Conservation (phyloP, 202 grass and related monocot species). For the Dendrocalamus latiflorus region DNA sequence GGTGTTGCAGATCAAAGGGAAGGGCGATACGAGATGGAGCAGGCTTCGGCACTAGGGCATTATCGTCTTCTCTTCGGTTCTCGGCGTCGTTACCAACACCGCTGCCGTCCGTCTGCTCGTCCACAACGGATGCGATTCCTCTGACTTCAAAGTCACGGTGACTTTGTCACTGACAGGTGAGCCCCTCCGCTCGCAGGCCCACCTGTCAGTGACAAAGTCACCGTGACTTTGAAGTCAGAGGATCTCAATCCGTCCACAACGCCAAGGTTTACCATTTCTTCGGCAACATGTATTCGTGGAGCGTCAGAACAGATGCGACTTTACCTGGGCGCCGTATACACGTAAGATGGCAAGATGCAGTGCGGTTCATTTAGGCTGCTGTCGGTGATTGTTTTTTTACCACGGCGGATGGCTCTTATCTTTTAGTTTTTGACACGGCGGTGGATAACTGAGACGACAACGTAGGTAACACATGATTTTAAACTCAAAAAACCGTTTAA, state of each 20-base stretch:
- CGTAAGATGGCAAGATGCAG: background rate
- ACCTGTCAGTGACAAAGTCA: too few relatives aligned
- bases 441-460: too few relatives aligned
- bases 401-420: too few relatives aligned
- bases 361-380: background rate
- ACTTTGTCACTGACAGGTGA: too few relatives aligned
- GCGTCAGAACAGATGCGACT: background rate
- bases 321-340: background rate
- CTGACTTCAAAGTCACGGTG: too few relatives aligned
- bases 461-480: too few relatives aligned
- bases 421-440: too few relatives aligned
- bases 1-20: slow-evolving; percentile 38
- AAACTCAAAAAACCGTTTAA: accelerated
- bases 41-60: slow-evolving; percentile 62
- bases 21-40: slow-evolving; percentile 28
- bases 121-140: too few relatives aligned
- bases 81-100: slow-evolving; percentile 55
- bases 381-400: too few relatives aligned
- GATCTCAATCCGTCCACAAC: slow-evolving; percentile 52
- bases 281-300: slow-evolving; percentile 42
- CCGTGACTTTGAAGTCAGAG: too few relatives aligned
- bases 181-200: too few relatives aligned
- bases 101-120: slow-evolving; percentile 55
- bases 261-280: slow-evolving; percentile 74
- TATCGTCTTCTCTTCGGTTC: slow-evolving; percentile 45